Evolutionary conservation across 768 basidiomycete genomes (phyloP).

Genomic region (Suillus occidentalis): DNA sequence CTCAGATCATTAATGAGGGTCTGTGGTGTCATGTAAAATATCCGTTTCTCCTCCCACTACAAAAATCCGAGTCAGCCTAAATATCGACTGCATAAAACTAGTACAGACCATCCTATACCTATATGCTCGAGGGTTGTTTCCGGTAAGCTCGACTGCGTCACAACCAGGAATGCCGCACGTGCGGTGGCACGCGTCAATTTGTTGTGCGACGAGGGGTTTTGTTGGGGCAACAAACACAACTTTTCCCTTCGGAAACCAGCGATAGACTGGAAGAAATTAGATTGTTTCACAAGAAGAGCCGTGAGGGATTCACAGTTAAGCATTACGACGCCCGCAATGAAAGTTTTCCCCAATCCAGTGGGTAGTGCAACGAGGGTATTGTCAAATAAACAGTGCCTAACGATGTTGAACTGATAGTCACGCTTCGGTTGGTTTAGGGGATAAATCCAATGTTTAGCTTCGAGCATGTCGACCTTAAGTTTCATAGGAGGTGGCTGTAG

Average conservation of each 20-base stretch:
- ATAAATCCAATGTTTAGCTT: conserved; percentile 85
- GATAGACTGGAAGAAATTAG: conserved; percentile 58
- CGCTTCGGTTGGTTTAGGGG: conserved; percentile 87
- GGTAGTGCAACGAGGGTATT: conserved; percentile 94
- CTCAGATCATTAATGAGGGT: conserved; percentile 87
- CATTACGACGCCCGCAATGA: conserved; percentile 97
- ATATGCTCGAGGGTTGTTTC: conserved; percentile 54
- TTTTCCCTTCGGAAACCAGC: conserved; percentile 91
- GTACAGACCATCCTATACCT: conserved; percentile 61
- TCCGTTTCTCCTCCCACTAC: conserved; percentile 79
- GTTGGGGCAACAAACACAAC: conserved; percentile 96
- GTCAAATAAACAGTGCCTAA: conserved; percentile 79
- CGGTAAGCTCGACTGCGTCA: conserved; percentile 87
- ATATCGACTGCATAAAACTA: neutral
- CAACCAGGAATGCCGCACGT: conserved; percentile 89
- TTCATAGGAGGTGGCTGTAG: conserved; percentile 74
- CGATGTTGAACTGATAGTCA: conserved; percentile 94
- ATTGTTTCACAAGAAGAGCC: conserved; percentile 4
- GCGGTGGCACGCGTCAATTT: conserved; percentile 89
- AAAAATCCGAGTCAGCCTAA: neutral
- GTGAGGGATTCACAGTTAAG: conserved; percentile 68
- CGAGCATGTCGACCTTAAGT: conserved; percentile 71
- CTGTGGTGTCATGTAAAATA: conserved; percentile 97
- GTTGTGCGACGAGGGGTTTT: conserved; percentile 94
- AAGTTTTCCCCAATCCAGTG: conserved; percentile 97